phyloP scores from a whole-genome alignment of 1,139 yeast genomes.

The Wickerhamiella infanticola region DNA sequence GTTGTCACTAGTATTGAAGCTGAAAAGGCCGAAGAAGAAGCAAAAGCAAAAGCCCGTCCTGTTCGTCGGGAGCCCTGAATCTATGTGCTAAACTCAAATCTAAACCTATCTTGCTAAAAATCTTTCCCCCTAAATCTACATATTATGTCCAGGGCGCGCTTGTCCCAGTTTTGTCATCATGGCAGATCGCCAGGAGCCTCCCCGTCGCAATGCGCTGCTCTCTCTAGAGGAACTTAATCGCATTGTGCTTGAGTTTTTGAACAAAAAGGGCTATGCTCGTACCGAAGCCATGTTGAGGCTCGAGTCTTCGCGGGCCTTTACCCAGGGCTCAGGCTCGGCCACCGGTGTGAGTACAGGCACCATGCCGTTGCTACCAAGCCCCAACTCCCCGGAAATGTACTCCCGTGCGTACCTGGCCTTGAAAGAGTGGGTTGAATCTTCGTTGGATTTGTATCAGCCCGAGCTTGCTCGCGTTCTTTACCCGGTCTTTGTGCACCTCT shows the following conservation, averaged over 20 bases:
- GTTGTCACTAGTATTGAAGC: slow-evolving; percentile 76
- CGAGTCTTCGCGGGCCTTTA: slow-evolving; percentile 64
- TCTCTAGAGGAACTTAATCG: slow-evolving; percentile 74
- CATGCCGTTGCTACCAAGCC: slow-evolving; percentile 5
- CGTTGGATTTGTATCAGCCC: slow-evolving; percentile 82
- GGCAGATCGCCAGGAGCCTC: slow-evolving; percentile 3
- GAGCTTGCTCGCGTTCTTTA: slow-evolving; percentile 71
- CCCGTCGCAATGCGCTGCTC: slow-evolving; percentile 17
- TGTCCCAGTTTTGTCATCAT: not conserved
- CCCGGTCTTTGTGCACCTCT: slow-evolving; percentile 84
- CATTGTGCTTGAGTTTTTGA: slow-evolving; percentile 80
- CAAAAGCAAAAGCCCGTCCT: slow-evolving; percentile 44
- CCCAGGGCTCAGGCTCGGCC: slow-evolving; percentile 21
- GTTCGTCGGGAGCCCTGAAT: not conserved
- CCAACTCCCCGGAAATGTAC: slow-evolving; percentile 34
- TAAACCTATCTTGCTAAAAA: too few species aligned
- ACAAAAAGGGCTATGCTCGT: slow-evolving; percentile 83
- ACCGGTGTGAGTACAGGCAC: slow-evolving; percentile 14
- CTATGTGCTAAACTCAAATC: too few species aligned
- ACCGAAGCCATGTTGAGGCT: slow-evolving; percentile 89
- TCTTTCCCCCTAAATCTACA: too few species aligned
- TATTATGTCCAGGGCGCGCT: not conserved
- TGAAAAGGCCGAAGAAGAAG: slow-evolving; percentile 83
- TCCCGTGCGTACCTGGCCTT: slow-evolving; percentile 64
- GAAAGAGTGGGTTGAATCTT: slow-evolving; percentile 80